Conservation (phyloP, 495 filamentous ascomycete genomes). For the Podospora conica region DNA sequence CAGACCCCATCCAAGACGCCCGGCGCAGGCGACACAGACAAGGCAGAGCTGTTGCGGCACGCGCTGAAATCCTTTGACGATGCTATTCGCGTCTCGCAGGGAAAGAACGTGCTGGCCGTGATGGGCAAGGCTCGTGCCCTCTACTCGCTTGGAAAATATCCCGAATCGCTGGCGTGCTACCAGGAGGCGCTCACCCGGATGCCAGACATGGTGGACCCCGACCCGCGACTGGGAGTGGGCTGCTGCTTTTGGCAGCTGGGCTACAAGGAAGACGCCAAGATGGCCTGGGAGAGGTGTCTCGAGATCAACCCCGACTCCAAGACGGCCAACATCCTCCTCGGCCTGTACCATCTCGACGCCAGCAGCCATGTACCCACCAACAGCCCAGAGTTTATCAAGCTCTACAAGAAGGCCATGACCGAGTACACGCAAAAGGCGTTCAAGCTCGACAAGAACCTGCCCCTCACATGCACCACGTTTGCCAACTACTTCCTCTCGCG, state of each 20-base stretch:
- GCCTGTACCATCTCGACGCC: conserved; percentile 77
- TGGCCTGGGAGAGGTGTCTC: conserved; percentile 81
- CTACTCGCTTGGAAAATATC: conserved; percentile 75
- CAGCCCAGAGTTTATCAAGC: conserved; percentile 62
- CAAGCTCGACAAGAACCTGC: conserved; percentile 89
- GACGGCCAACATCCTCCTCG: conserved; percentile 82
- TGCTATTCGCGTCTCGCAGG: conserved; percentile 72
- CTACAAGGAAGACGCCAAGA: conserved; percentile 84
- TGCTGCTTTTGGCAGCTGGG: conserved; percentile 94
- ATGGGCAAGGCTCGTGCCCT: conserved; percentile 79
- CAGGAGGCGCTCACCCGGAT: conserved; percentile 78
- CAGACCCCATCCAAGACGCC: conserved; percentile 65
- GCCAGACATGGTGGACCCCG: conserved; percentile 86
- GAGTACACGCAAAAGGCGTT: conserved; percentile 90
- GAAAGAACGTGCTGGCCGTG: conserved; percentile 82
- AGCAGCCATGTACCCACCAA: conserved; percentile 73
- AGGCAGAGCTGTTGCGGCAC: conserved; percentile 69
- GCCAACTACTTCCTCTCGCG: conserved; percentile 78
- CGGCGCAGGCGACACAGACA: conserved; percentile 63
- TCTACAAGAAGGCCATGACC: conserved; percentile 91
- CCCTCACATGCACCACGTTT: conserved; percentile 84
- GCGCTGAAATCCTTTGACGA: conserved; percentile 91
- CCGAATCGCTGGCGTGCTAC: conserved; percentile 75
- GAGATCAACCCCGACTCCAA: conserved; percentile 86
- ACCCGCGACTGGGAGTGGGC: conserved; percentile 90